Conservation (phyloP, 140 eudicot genomes). For the Anethum foeniculum region DNA sequence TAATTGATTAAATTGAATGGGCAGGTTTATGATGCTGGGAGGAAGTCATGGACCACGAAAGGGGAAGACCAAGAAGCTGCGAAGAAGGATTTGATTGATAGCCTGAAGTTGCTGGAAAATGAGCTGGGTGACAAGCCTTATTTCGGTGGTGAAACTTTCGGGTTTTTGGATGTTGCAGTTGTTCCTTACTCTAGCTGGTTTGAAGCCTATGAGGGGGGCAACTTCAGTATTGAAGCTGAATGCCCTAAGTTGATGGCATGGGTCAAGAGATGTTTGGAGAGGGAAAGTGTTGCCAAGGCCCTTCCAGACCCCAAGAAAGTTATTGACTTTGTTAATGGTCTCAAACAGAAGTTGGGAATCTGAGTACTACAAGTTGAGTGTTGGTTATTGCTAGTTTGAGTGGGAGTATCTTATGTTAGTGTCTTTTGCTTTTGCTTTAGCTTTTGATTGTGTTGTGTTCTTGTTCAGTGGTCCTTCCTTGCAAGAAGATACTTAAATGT, state of each 20-base stretch:
- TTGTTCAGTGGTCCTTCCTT: background rate
- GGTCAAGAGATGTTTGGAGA: slow-evolving; percentile 16
- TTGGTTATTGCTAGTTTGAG: background rate
- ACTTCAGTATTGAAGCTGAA: slow-evolving; percentile 11
- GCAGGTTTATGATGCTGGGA: slow-evolving; percentile 14
- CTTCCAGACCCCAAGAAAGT: slow-evolving; percentile 10
- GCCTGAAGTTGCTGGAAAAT: slow-evolving; percentile 4
- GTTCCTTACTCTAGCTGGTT: slow-evolving; percentile 10
- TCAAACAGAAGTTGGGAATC: background rate
- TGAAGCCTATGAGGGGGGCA: slow-evolving; percentile 8
- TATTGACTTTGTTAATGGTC: background rate
- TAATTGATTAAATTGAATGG: background rate
- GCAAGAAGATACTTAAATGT: background rate
- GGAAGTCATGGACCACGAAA: slow-evolving; percentile 9
- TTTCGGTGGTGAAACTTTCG: slow-evolving; percentile 12
- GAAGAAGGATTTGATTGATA: slow-evolving; percentile 8
- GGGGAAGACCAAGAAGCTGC: slow-evolving; percentile 11
- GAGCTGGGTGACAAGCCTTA: slow-evolving; percentile 15
- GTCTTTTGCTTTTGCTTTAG: background rate
- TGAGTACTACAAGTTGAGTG: background rate
- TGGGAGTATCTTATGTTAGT: background rate
- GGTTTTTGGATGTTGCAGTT: slow-evolving; percentile 13
- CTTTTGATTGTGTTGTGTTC: background rate
- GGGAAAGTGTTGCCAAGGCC: slow-evolving; percentile 11
- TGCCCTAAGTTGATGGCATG: slow-evolving; percentile 18